Evolutionary conservation across 768 basidiomycete species (phyloP), one percentile per base, ranked within the genome.

Genomic region (Trametes punicea): DNA sequence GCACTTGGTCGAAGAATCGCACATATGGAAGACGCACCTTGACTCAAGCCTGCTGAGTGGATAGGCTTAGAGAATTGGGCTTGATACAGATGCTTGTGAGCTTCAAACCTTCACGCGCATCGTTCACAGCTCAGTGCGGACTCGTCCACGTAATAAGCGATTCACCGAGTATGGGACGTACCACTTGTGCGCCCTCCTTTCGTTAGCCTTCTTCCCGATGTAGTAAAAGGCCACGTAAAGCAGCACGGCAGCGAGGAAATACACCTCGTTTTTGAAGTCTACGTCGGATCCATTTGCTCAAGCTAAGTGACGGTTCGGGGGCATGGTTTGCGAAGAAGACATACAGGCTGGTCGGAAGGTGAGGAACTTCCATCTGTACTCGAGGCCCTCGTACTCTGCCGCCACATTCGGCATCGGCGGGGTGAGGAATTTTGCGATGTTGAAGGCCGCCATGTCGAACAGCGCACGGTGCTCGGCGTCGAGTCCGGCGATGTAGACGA

Each of bases 331-430:
- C n/a, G 36, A 6, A n/a, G 25, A 16, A 13, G 30, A 61, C 85
- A 62, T 65, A 87, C 87, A 67, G 8, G 86, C 89, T 18, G 93
- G 94, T 39, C 93, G 78, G 73, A 96, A 91, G 33, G 85, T 82
- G 63, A 97, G 72, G 52, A 83, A 74, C 66, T 79, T 85, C 85
- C 87, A 94, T 59, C 73, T 77, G 69, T 76, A 85, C 70, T 97
- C 81, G 42, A 81, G 70, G 18, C 93, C 93, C 31, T 87, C 78
- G 69, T 93, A 97, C 7, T 87, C 74, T 6, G 73, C 71, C 10
- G 76, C 71, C 21, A 81, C 74, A 30, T 78, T 64, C 51, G 83
- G 73, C 2, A 83, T 81, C 0, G 82, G 77, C 10, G 88, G 88
- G 2, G 63, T 61, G 46, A 64, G 48, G 51, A 33, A 57, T 26